phyloP scores from a whole-genome alignment of 352 stramenopile genomes.

The Pythium periplocum region DNA sequence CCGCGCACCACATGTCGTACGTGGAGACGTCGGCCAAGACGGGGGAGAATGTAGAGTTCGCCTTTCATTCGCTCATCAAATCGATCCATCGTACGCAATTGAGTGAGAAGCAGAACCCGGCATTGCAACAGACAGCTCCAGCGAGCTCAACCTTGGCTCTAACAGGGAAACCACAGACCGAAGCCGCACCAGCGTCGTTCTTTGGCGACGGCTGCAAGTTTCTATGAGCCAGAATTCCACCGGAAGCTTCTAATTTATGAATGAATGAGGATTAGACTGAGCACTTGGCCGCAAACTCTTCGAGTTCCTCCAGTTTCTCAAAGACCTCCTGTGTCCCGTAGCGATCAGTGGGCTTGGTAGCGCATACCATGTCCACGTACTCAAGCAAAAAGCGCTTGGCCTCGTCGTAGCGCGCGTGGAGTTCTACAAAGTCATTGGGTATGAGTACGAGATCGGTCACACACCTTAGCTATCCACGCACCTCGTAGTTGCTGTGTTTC shows the following conservation, averaged over 20 bases:
- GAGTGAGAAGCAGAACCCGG: slow-evolving; percentile 21
- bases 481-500: slow-evolving; percentile 38
- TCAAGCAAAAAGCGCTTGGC: slow-evolving; percentile 52
- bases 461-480: slow-evolving; percentile 5
- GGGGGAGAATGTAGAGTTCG: slow-evolving; percentile 50
- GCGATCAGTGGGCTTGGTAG: slow-evolving; percentile 48
- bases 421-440: slow-evolving; percentile 19
- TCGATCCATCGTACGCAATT: slow-evolving; percentile 45
- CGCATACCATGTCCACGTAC: slow-evolving; percentile 44
- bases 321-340: slow-evolving; percentile 37
- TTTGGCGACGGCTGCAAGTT: slow-evolving; percentile 45
- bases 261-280: not conserved
- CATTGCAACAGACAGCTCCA: slow-evolving; percentile 2
- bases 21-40: slow-evolving; percentile 81
- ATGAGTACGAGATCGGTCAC: slow-evolving; percentile 1
- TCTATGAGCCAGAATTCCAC: slow-evolving; percentile 7
- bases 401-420: slow-evolving; percentile 49
- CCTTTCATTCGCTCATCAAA: slow-evolving; percentile 52
- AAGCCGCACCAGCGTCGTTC: slow-evolving; percentile 14
- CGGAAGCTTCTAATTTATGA: not conserved
- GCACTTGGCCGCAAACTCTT: slow-evolving; percentile 34
- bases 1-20: slow-evolving; percentile 67
- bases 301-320: slow-evolving; percentile 47
- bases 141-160: slow-evolving; percentile 30
- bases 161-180: slow-evolving; percentile 5